Percentiles rank a stretch among this genome's conserved stretches.
Conservation (phyloP, 768 basidiomycete genomes). For the Leccinum arenicola region DNA sequence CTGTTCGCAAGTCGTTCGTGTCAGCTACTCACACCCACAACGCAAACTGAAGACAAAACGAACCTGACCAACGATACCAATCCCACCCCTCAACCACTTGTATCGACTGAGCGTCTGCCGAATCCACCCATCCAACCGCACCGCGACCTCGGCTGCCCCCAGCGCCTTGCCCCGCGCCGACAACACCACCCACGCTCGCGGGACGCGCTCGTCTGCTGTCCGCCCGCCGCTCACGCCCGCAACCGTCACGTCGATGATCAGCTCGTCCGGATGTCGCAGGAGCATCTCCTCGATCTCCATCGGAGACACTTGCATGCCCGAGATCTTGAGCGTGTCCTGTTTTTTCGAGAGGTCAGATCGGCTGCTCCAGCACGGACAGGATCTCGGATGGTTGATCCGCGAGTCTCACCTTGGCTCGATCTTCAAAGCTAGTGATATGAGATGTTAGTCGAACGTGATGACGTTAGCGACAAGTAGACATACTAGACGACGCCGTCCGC, state of each 20-base stretch:
- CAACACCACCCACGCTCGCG: slow-evolving; percentile 77
- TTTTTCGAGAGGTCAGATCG: not conserved
- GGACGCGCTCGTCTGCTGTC: slow-evolving; percentile 68
- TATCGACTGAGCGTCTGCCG: slow-evolving; percentile 64
- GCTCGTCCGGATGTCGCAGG: slow-evolving; percentile 54
- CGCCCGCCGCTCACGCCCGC: slow-evolving; percentile 74
- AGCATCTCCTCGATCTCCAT: slow-evolving; percentile 72
- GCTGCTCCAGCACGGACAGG: not conserved
- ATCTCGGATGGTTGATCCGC: not conserved
- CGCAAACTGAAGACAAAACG: slow-evolving; percentile 13
- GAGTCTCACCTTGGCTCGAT: slow-evolving; percentile 62
- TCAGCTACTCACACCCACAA: not conserved
- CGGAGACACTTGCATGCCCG: slow-evolving; percentile 78
- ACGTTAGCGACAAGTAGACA: slow-evolving; percentile 18
- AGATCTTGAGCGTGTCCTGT: slow-evolving; percentile 78
- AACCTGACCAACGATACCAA: slow-evolving; percentile 63
- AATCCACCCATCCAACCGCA: slow-evolving; percentile 58
- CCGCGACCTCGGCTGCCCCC: slow-evolving; percentile 40
- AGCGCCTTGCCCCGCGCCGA: slow-evolving; percentile 50
- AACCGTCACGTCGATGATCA: slow-evolving; percentile 66
- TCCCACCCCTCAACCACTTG: slow-evolving; percentile 75
- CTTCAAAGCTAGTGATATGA: slow-evolving; percentile 52
- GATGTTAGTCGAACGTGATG: not conserved
- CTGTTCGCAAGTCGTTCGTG: slow-evolving; percentile 22
- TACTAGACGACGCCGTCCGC: slow-evolving; percentile 65